Evolutionary conservation across 306 rosid genomes (phyloP).

Genomic region (Prunus armeniaca): DNA sequence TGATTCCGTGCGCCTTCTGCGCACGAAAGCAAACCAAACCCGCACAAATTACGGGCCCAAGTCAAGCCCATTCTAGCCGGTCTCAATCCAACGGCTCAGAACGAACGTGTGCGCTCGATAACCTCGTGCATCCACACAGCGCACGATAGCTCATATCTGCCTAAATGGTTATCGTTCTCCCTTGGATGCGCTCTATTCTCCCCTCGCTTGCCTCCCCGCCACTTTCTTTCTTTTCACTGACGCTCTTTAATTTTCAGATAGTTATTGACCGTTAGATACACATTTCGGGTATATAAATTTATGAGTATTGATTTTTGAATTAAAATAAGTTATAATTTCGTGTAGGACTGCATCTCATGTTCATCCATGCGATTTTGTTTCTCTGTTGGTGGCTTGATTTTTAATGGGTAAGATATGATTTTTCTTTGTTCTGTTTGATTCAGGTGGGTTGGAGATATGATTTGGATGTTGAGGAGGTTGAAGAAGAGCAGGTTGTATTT

Average conservation of each 20-base stretch:
- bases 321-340: not conserved
- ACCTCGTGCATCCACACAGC: slow-evolving; percentile 31
- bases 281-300: slow-evolving; percentile 20
- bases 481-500: slow-evolving; percentile 3
- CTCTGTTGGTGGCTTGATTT: not conserved
- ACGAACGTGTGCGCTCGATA: slow-evolving; percentile 33
- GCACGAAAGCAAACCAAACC: not conserved
- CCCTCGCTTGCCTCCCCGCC: slow-evolving; percentile 46
- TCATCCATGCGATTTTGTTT: not conserved
- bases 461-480: not conserved
- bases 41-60: not conserved
- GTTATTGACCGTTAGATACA: slow-evolving; percentile 40
- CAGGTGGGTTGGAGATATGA: not conserved
- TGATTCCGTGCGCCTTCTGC: not conserved
- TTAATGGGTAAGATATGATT: not conserved
- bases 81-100: slow-evolving; percentile 32
- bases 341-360: not conserved
- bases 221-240: slow-evolving; percentile 20
- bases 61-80: not conserved
- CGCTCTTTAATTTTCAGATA: slow-evolving; percentile 11
- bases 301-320: not conserved
- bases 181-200: slow-evolving; percentile 55
- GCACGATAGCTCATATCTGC: slow-evolving; percentile 37
- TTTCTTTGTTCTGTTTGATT: not conserved
- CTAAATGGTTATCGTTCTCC: slow-evolving; percentile 42